Evolutionary conservation across 2,329 filamentous ascomycete genomes (phyloP).

Genomic region (Trichophyton rubrum): DNA sequence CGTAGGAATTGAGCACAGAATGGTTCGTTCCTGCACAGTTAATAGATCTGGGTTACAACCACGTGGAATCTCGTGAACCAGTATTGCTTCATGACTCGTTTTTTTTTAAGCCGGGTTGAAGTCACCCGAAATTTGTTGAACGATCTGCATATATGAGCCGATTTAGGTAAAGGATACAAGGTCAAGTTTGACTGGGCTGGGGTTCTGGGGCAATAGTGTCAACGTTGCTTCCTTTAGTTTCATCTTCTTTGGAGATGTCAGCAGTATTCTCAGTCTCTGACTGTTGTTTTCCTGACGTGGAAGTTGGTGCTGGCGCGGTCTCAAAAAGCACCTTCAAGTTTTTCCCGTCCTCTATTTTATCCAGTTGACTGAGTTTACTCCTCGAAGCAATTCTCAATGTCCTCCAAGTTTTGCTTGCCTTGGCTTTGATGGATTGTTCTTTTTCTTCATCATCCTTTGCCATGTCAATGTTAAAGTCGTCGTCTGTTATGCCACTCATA

Average conservation of each 20-base stretch:
- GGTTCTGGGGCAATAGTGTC: neutral
- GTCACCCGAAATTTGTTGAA: neutral
- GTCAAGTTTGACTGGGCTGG: neutral
- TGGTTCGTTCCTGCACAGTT: neutral
- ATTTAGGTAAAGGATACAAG: neutral
- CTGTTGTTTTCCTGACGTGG: constrained; percentile 2
- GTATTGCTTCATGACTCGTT: neutral
- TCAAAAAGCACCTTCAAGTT: constrained; percentile 46
- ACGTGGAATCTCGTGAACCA: neutral
- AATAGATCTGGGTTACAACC: neutral
- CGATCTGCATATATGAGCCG: neutral
- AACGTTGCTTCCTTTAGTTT: neutral
- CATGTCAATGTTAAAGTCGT: constrained; percentile 79
- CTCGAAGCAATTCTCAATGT: constrained; percentile 68
- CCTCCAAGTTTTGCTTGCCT: constrained; percentile 83
- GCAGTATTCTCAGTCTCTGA: constrained; percentile 4
- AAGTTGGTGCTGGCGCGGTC: constrained; percentile 9
- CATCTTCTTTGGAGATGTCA: constrained; percentile 5
- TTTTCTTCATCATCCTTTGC: constrained; percentile 53
- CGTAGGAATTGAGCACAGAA: neutral
- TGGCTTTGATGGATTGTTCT: constrained; percentile 51
- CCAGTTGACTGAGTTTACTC: constrained; percentile 62
- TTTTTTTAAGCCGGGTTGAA: neutral
- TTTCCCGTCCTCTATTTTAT: constrained; percentile 74
- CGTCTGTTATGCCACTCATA: constrained; percentile 59